A percentile compares a stretch with the other conserved stretches of the same genome.
Evolutionary conservation across 108 stramenopile genomes (phyloP).

Genomic region (Asterionellopsis glacialis): DNA sequence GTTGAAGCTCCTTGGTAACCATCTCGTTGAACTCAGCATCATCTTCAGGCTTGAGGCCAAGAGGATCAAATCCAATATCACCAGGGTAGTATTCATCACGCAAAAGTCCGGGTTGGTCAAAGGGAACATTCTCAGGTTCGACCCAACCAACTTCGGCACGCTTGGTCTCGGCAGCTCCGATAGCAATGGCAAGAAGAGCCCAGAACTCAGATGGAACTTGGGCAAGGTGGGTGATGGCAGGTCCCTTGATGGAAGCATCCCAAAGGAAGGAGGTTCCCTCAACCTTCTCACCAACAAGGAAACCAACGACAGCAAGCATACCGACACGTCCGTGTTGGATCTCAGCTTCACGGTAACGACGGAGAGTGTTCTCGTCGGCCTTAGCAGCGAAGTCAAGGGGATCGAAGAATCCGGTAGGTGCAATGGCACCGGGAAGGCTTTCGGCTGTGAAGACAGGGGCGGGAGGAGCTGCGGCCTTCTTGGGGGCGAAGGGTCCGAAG

Average conservation of each 20-base stretch:
- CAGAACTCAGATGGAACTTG: conserved; percentile 45
- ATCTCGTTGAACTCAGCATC: conserved; percentile 52
- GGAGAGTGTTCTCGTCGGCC: conserved; percentile 36
- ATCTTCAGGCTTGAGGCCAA: conserved; percentile 72
- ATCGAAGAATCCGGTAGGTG: conserved; percentile 51
- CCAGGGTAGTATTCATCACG: conserved; percentile 64
- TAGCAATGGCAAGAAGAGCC: conserved; percentile 28
- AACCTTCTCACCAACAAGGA: conserved; percentile 59
- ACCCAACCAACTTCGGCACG: conserved; percentile 4
- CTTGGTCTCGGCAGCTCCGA: conserved; percentile 45
- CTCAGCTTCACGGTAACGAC: conserved; percentile 64
- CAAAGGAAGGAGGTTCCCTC: conserved; percentile 68
- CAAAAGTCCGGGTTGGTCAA: conserved; percentile 51
- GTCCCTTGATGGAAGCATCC: conserved; percentile 47
- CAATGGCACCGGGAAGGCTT: conserved; percentile 39
- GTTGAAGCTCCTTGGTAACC: conserved; percentile 87
- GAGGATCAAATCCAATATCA: conserved; percentile 85
- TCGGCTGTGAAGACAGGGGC: conserved; percentile 5
- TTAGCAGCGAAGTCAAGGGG: conserved; percentile 56
- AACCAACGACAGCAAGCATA: conserved; percentile 48
- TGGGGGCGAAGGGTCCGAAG: conserved; percentile 40
- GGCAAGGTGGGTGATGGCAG: conserved; percentile 77
- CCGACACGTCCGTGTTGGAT: conserved; percentile 57
- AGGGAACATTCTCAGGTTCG: conserved; percentile 5
- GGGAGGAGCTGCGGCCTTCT: neutral